phyloP scores from a whole-genome alignment of 345 rosid species.

The Gossypium sturtianum region DNA sequence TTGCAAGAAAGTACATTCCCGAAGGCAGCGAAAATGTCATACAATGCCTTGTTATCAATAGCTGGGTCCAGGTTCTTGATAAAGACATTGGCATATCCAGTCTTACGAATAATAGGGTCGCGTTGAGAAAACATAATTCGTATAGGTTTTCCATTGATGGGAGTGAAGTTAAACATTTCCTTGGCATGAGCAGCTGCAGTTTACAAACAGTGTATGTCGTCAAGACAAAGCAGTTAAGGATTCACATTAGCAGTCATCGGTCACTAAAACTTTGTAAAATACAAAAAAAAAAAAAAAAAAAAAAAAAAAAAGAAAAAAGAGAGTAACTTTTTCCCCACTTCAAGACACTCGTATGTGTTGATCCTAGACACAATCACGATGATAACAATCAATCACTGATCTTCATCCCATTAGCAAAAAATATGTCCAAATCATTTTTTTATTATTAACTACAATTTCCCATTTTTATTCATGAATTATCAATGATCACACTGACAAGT shows the following conservation, averaged over 20 bases:
- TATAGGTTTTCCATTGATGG: slow-evolving; percentile 51
- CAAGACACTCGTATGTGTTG: not conserved
- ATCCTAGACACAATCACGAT: not conserved
- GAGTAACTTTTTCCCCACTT: not conserved
- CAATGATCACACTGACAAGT: not conserved
- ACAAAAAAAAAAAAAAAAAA: not conserved
- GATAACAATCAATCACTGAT: not conserved
- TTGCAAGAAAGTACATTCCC: slow-evolving; percentile 66
- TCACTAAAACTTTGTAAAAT: not conserved
- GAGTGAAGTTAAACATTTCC: slow-evolving; percentile 53
- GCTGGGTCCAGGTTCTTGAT: slow-evolving; percentile 62
- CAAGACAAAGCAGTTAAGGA: not conserved
- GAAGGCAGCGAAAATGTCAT: slow-evolving; percentile 47
- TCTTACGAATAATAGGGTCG: slow-evolving; percentile 56
- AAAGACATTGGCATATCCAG: slow-evolving; percentile 65
- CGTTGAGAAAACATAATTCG: slow-evolving; percentile 71
- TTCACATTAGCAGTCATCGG: not conserved
- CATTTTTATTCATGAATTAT: not conserved
- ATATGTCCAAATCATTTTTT: not conserved
- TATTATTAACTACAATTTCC: not conserved
- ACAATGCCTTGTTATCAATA: slow-evolving; percentile 52
- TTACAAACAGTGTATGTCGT: not conserved
- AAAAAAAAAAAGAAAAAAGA: too few species aligned
- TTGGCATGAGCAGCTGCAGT: slow-evolving; percentile 53
- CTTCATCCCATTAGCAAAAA: not conserved